Base-by-base conservation (phyloP, 768 basidiomycete species). In the Lyophyllum decastes region DNA sequence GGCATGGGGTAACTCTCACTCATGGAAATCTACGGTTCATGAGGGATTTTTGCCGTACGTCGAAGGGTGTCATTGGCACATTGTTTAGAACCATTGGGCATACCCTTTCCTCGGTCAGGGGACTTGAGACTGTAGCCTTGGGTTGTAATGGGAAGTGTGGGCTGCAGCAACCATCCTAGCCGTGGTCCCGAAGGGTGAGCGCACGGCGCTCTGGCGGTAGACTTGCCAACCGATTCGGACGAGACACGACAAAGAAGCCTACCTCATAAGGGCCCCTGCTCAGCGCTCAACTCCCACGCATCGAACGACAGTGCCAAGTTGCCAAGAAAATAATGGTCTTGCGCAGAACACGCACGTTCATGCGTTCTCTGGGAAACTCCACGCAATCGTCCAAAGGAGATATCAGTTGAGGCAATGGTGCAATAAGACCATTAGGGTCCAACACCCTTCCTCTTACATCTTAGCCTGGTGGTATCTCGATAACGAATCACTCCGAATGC, bases 11-110 rank as follows among this genome's bases (percentile, higher is more conserved):
- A 4, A 19, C 19, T 40, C 40, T 4, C 40, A 19, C n/a, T 41
- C 40, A 19, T 19, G n/a, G 3, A 10, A n/a, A 10, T 10, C n/a
- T 19, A 19, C 40, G 9, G 5, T 16, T 38, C 35, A 16, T 47
- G 50, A 17, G 56, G 50, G 50, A 57, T 52, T 57, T 57, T 38
- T 47, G 56, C 50, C 44, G 24, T 47, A 52, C 45, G 56, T 47
- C 30, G 27, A 45, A 57, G 41, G 30, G 41, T 50, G 48, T 4
- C 21, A 57, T 52, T 7, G 41, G 24, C n/a, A 41, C 40, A 34
- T 25, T 34, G 35, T 10, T 30, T 14, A 49, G n/a, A n/a, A 17
- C 26, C 3, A 24, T 45, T 22, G 17, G n/a, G 2, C 40, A 41
- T 41, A 11, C n/a, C 4, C n/a, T 19, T 41, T 5, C 2, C 4